These are phyloP conservation scores for Agrocybe pediades DNA, from an alignment of 768 basidiomycete genomes.

Conservation along the genomic window DNA sequence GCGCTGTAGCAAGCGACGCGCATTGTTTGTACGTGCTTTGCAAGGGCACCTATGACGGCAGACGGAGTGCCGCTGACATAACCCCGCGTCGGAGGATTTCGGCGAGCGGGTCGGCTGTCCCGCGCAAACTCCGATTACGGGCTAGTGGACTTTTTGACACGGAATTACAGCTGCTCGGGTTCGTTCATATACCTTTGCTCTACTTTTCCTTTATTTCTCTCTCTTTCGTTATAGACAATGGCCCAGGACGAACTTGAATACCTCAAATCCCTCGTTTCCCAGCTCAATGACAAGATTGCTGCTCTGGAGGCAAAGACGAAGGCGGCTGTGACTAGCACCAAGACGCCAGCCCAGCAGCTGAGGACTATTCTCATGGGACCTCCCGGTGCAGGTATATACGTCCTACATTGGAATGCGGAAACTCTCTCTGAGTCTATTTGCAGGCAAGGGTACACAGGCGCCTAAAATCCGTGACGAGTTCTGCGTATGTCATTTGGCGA, in stretches of 20 bases:
- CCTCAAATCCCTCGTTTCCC: constrained; percentile 88
- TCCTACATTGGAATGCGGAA: neutral
- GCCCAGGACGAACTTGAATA: constrained; percentile 85
- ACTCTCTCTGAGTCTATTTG: neutral
- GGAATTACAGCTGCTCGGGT: constrained; percentile 9
- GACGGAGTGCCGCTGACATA: neutral
- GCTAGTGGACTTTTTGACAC: constrained; percentile 23
- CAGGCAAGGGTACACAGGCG: constrained; percentile 98
- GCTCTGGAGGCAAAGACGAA: constrained; percentile 74
- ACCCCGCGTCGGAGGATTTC: constrained; percentile 18
- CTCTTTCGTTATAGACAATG: constrained; percentile 41
- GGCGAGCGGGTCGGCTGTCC: constrained; percentile 17
- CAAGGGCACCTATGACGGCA: constrained; percentile 13
- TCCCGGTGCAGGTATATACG: constrained; percentile 83
- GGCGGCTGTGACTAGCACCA: constrained; percentile 35
- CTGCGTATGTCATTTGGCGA: constrained; percentile 97
- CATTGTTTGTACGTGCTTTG: constrained; percentile 24
- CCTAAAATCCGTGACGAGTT: constrained; percentile 90
- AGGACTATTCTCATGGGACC: constrained; percentile 94
- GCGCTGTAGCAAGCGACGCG: constrained; percentile 18
- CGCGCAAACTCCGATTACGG: constrained; percentile 32
- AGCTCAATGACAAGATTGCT: constrained; percentile 89
- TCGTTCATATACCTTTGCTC: constrained; percentile 9
- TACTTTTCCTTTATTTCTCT: constrained; percentile 14
- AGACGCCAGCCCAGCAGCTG: constrained; percentile 75